Conservation (phyloP, 2,329 filamentous ascomycete species). For the Diplodia scrobiculata region DNA sequence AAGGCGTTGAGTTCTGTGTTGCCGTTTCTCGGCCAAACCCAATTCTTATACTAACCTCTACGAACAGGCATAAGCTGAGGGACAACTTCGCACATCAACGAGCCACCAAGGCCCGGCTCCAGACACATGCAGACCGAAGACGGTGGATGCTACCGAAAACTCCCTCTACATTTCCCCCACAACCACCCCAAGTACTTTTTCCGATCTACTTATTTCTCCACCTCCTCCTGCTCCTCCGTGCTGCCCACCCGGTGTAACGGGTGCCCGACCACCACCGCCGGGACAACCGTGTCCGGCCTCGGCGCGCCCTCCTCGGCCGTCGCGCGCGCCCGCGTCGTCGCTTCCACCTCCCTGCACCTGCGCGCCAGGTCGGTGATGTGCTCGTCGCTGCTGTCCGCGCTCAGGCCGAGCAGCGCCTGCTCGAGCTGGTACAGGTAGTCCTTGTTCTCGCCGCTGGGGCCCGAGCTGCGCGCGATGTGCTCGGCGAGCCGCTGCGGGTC, state of each 20-base stretch:
- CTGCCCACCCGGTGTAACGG: constrained; percentile 51
- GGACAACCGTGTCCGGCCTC: constrained; percentile 29
- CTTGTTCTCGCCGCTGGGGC: constrained; percentile 84
- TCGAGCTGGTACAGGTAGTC: constrained; percentile 88
- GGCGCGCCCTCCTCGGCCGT: constrained; percentile 48
- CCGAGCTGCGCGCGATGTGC: constrained; percentile 74
- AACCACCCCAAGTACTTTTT: no score
- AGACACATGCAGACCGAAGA: no score
- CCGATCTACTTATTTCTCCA: constrained; percentile 47
- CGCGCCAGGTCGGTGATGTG: constrained; percentile 82
- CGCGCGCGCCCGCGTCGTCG: constrained; percentile 32
- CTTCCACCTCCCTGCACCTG: constrained; percentile 68
- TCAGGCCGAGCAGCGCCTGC: constrained; percentile 69
- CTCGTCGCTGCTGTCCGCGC: constrained; percentile 74
- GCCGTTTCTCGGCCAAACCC: no score
- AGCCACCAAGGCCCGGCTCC: no score
- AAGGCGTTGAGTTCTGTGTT: no score
- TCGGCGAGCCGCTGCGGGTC: constrained; percentile 74
- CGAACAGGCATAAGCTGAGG: no score
- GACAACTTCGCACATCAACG: no score
- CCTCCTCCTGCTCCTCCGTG: constrained; percentile 63
- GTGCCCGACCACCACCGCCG: neutral
- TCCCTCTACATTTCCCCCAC: no score
- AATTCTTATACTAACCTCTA: no score
- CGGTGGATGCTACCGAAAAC: no score